Conservation (phyloP, 352 stramenopile species). For the Pythium vanterpoolii region DNA sequence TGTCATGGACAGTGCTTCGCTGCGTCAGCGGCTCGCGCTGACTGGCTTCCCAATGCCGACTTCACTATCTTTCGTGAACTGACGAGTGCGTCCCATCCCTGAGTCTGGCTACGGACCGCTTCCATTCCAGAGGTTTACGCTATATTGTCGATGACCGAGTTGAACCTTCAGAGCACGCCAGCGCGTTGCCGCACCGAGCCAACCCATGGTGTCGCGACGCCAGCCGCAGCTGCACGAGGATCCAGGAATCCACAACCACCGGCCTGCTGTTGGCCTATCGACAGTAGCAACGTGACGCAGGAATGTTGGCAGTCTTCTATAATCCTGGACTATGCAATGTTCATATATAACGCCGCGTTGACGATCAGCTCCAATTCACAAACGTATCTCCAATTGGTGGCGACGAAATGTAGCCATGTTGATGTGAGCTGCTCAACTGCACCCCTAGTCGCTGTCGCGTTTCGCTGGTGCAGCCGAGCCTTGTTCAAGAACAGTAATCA, state of each 20-base stretch:
- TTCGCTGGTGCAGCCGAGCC: constrained; percentile 1
- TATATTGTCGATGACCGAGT: neutral
- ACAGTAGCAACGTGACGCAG: too few relatives aligned
- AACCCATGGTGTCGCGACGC: neutral
- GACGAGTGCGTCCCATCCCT: neutral
- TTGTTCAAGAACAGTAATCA: neutral
- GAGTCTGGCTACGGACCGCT: neutral
- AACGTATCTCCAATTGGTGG: too few relatives aligned
- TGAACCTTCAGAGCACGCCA: neutral
- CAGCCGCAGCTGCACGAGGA: neutral
- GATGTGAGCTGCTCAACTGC: neutral
- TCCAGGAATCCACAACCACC: neutral
- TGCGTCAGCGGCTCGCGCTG: neutral
- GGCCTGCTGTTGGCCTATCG: too few relatives aligned
- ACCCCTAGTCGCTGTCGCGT: constrained; percentile 2
- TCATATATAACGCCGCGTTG: neutral
- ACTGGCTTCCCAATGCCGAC: neutral
- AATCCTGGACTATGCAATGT: neutral
- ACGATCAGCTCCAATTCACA: neutral
- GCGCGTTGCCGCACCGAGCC: neutral
- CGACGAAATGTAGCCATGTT: neutral
- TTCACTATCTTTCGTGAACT: neutral
- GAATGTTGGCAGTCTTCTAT: neutral
- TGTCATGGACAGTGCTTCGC: constrained; percentile 2
- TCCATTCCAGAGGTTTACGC: neutral